Conservation (phyloP, 2,329 filamentous ascomycete genomes). For the Trichoderma atroviride region DNA sequence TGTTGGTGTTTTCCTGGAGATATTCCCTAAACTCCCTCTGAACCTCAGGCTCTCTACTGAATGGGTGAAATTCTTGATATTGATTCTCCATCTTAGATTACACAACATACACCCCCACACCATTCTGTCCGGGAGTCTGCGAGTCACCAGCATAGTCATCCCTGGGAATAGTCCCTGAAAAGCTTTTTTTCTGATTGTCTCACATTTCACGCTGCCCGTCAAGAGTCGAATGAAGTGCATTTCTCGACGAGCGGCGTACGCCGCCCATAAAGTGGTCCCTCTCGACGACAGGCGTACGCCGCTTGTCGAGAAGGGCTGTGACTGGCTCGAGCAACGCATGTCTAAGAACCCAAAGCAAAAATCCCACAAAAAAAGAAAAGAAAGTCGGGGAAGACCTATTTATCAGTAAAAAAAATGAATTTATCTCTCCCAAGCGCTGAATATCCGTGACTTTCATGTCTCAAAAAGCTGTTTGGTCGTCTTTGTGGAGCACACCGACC, state of each 20-base stretch:
- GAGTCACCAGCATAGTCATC: background rate
- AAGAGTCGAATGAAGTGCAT: background rate
- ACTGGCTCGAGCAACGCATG: background rate
- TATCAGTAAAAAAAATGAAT: background rate
- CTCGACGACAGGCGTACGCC: conserved; percentile 22
- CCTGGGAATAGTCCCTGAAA: background rate
- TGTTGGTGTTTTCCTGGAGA: background rate
- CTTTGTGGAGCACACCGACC: background rate
- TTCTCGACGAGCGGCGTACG: conserved; percentile 9
- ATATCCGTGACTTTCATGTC: background rate
- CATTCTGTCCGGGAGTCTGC: background rate
- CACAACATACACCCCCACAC: background rate
- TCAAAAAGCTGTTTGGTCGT: background rate
- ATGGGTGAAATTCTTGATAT: background rate
- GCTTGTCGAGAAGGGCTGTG: background rate
- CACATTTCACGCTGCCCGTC: background rate
- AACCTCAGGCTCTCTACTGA: background rate
- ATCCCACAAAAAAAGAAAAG: background rate
- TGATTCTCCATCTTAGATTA: background rate
- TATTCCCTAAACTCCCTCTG: background rate
- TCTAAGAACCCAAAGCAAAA: background rate
- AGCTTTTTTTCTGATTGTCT: background rate
- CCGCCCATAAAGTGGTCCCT: background rate
- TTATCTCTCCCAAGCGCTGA: background rate
- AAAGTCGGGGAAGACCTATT: background rate